phyloP scores from a whole-genome alignment of 2,329 filamentous ascomycete genomes.

The Cladophialophora exuberans region DNA sequence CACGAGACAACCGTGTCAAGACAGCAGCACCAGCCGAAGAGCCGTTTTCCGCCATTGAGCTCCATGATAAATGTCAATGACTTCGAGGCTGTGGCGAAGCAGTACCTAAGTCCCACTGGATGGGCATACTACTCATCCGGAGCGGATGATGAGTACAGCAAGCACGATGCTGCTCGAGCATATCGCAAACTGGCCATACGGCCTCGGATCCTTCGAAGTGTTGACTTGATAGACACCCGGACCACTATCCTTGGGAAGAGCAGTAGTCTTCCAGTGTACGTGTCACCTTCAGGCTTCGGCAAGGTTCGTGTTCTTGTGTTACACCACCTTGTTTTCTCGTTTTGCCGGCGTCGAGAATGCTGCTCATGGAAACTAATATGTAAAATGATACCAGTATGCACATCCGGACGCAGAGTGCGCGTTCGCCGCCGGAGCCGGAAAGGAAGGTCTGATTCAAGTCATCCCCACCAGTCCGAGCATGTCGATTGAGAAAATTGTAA shows the following conservation, averaged over 20 bases:
- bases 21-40: not conserved
- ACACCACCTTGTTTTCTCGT: too few relatives aligned
- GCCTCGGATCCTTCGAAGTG: slow-evolving; percentile 50
- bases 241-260: slow-evolving; percentile 39
- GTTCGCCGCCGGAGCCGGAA: slow-evolving; percentile 40
- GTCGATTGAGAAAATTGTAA: slow-evolving; percentile 13
- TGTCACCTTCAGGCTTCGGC: slow-evolving; percentile 47
- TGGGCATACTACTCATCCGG: slow-evolving; percentile 23
- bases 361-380: too few relatives aligned
- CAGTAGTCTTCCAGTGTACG: slow-evolving; percentile 45
- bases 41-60: slow-evolving; percentile 34
- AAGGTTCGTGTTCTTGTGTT: too few relatives aligned
- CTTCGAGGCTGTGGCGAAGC: slow-evolving; percentile 42
- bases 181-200: slow-evolving; percentile 52
- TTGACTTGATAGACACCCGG: slow-evolving; percentile 42
- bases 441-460: slow-evolving; percentile 34
- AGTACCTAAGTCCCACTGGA: slow-evolving; percentile 27
- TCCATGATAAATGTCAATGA: slow-evolving; percentile 43
- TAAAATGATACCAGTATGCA: too few relatives aligned
- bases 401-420: slow-evolving; percentile 41
- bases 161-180: slow-evolving; percentile 36
- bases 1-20: too few relatives aligned
- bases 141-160: slow-evolving; percentile 25
- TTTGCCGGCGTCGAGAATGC: too few relatives aligned
- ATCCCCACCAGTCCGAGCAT: slow-evolving; percentile 18